Conservation (phyloP, 1,284 basidiomycete species). For the Tausonia pullulans region DNA sequence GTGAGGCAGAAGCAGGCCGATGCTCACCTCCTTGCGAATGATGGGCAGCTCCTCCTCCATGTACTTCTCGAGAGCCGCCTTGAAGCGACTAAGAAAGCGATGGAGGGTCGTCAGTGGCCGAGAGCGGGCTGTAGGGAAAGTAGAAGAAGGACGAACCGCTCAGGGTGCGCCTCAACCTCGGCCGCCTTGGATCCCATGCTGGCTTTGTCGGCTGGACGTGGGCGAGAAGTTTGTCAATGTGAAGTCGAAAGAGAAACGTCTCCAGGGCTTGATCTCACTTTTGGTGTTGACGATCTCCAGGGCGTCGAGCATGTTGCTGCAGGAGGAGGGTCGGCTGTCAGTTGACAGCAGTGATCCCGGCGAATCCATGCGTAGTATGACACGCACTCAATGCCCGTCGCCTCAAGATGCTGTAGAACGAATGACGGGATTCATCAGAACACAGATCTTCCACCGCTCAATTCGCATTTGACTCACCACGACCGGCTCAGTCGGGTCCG, state of each 20-base stretch:
- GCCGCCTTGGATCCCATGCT: constrained; percentile 6
- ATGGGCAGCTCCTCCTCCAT: constrained; percentile 14
- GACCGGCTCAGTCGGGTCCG: background rate
- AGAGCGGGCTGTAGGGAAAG: background rate
- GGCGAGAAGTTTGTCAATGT: background rate
- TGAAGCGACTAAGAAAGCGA: constrained; percentile 5
- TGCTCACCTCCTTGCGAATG: constrained; percentile 14
- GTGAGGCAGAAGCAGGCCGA: background rate
- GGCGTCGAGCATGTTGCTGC: constrained; percentile 10
- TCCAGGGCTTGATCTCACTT: background rate
- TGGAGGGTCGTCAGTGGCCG: background rate
- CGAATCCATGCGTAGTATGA: background rate
- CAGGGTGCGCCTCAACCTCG: constrained; percentile 12
- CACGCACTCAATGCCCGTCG: constrained; percentile 12
- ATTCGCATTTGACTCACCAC: background rate
- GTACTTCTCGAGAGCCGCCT: constrained; percentile 15
- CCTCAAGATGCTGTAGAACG: background rate
- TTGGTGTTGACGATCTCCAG: constrained; percentile 13
- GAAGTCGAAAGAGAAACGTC: background rate
- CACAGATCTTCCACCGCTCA: background rate
- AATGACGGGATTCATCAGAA: background rate
- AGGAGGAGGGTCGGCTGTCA: background rate
- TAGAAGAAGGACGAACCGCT: background rate
- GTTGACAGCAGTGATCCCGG: background rate
- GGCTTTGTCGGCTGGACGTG: constrained; percentile 1